Conservation (phyloP, 139 green algal genomes). For the Picochlorum sp. region DNA sequence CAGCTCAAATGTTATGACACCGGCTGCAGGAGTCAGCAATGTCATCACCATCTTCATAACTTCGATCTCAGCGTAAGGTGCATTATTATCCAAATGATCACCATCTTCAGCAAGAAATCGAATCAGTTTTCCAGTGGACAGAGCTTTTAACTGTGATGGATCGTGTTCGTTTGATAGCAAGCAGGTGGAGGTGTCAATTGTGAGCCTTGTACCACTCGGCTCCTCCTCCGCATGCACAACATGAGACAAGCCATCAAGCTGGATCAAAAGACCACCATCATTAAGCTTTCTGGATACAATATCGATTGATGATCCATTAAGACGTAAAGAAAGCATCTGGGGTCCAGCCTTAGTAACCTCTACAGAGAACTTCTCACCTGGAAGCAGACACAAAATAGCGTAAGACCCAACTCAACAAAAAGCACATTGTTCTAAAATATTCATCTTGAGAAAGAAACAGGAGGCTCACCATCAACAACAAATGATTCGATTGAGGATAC, state of each 20-base stretch:
- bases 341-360: conserved; percentile 34
- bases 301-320: conserved; percentile 61
- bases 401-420: not conserved
- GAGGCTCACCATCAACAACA: conserved; percentile 42
- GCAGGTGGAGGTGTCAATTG: conserved; percentile 80
- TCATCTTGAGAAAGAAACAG: conserved; percentile 6
- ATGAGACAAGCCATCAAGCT: conserved; percentile 82
- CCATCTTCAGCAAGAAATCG: conserved; percentile 67
- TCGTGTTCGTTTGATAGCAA: conserved; percentile 72
- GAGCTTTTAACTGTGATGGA: conserved; percentile 25
- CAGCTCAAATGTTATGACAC: conserved; percentile 51
- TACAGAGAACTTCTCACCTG: conserved; percentile 77
- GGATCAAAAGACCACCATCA: conserved; percentile 85
- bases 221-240: conserved; percentile 92
- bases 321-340: conserved; percentile 24
- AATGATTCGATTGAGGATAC: conserved; percentile 46
- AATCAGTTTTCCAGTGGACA: conserved; percentile 71
- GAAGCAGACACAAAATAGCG: too few species aligned
- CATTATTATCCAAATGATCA: conserved; percentile 41
- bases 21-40: conserved; percentile 57
- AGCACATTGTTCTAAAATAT: not conserved
- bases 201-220: conserved; percentile 73
- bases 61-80: conserved; percentile 75
- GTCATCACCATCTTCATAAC: conserved; percentile 96
- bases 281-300: conserved; percentile 71